Percentiles rank a stretch among this genome's conserved stretches.
phyloP scores from a whole-genome alignment of 2,329 filamentous ascomycete genomes.

The Claviceps capensis region DNA sequence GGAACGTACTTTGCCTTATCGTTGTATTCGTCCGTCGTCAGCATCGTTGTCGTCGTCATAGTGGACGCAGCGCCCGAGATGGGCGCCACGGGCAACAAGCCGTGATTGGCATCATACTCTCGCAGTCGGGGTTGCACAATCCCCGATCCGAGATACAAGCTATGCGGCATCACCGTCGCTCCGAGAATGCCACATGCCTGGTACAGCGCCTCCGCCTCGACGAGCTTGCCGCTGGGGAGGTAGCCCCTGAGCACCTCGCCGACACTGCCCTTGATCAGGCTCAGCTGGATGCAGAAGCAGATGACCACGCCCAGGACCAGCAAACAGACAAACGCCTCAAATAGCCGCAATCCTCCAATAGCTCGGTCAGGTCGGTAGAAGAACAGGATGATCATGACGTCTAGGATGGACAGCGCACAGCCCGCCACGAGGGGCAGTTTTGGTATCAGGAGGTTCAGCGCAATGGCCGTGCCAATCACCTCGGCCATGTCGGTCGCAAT shows the following conservation, averaged over 20 bases:
- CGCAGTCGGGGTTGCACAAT: constrained; percentile 53
- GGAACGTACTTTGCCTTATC: constrained; percentile 53
- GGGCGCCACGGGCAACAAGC: constrained; percentile 30
- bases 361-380: constrained; percentile 49
- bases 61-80: constrained; percentile 2
- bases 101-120: constrained; percentile 46
- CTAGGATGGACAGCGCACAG: constrained; percentile 53
- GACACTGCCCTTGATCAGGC: constrained; percentile 39
- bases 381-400: constrained; percentile 53
- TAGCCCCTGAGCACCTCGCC: constrained; percentile 52
- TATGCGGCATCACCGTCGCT: constrained; percentile 62
- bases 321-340: constrained; percentile 49
- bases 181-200: constrained; percentile 66
- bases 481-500: constrained; percentile 61
- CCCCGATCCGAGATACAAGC: constrained; percentile 53
- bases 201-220: constrained; percentile 47
- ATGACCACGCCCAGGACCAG: constrained; percentile 55
- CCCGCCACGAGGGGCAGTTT: constrained; percentile 52
- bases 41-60: constrained; percentile 11
- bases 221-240: constrained; percentile 44
- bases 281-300: constrained; percentile 58
- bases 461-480: constrained; percentile 59
- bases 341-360: constrained; percentile 45
- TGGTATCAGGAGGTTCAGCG: constrained; percentile 50
- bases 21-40: constrained; percentile 15